These are phyloP conservation scores for Pleurotus tuoliensis DNA, from an alignment of 768 basidiomycete genomes.

Conservation along the genomic window DNA sequence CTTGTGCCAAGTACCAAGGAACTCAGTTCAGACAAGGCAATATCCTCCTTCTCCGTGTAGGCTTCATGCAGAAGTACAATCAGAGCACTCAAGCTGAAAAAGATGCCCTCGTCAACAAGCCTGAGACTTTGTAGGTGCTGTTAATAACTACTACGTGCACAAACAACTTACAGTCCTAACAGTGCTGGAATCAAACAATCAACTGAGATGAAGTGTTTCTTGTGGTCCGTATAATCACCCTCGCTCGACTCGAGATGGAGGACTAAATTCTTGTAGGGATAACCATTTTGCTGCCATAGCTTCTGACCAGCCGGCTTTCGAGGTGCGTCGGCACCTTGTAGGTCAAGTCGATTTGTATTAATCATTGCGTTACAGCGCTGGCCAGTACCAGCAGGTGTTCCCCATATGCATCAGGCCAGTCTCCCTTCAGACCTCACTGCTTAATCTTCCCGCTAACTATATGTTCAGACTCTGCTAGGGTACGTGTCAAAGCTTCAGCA, in stretches of 20 bases:
- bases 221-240: constrained; percentile 45
- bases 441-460: neutral
- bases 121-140: constrained; percentile 50
- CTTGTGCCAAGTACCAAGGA: constrained; percentile 55
- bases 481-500: constrained; percentile 25
- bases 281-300: constrained; percentile 71
- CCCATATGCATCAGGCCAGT: constrained; percentile 54
- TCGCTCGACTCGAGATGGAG: neutral
- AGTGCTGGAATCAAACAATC: constrained; percentile 68
- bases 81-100: constrained; percentile 37
- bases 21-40: constrained; percentile 57
- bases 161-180: neutral
- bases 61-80: constrained; percentile 59
- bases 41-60: constrained; percentile 56
- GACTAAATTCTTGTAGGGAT: constrained; percentile 38
- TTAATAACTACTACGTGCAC: too few species aligned
- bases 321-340: constrained; percentile 32
- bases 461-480: constrained; percentile 53
- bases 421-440: neutral
- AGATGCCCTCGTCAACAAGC: constrained; percentile 34
- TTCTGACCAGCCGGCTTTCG: constrained; percentile 63
- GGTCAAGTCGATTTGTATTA: constrained; percentile 1
- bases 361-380: constrained; percentile 37
- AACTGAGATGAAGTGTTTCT: constrained; percentile 67
- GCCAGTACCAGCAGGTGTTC: constrained; percentile 42